Evolutionary conservation across 2,329 filamentous ascomycete species (phyloP), one percentile per base, ranked within the genome.

Genomic region (Taxawa tesnikishii): DNA sequence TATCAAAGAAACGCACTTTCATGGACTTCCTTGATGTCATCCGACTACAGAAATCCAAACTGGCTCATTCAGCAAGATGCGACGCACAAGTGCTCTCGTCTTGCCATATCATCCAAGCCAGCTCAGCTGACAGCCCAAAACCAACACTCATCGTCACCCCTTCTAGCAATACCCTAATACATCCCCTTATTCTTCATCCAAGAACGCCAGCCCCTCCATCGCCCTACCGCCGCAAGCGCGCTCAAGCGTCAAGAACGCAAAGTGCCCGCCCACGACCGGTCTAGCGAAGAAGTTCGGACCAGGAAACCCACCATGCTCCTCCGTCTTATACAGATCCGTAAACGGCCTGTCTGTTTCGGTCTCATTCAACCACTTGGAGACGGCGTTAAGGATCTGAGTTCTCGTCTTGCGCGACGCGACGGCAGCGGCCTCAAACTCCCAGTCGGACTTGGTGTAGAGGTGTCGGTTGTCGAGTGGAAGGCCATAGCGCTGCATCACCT

Each of bases 361-460:
- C 57, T 92, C 82, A 48, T 90, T 92, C 37, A 93, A 65, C 84
- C 84, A 93, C 34, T 61, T 62, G 1, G 82, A 81, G 25, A 90
- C 78, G 12, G 73, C 70, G 38, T 83, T 68, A 21, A 90, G 59
- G 31, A 92, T 84, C 50, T 80, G 73, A 3, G 68, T 65, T 33
- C 83, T 69, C 2, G 80, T 79, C 36, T 67, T 59, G 50, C 71
- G 70, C 43, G 74, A 75, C 4, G 82, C 73, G 4, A 92, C 79
- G 2, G 83, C 81, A 28, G 84, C 83, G 1, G 83, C 81, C 54
- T 90, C 87, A 53, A 92, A 85, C 46, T 90, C 79, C 84, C 84
- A 93, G 57, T 93, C 84, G 17, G 79, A 84, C 59, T 93, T 93
- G 19, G 83, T 79, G 55, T 90, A 90, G 3, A 88, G 55, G 54